phyloP scores from a whole-genome alignment of 2,329 filamentous ascomycete species.

The Westerdykella ornata region DNA sequence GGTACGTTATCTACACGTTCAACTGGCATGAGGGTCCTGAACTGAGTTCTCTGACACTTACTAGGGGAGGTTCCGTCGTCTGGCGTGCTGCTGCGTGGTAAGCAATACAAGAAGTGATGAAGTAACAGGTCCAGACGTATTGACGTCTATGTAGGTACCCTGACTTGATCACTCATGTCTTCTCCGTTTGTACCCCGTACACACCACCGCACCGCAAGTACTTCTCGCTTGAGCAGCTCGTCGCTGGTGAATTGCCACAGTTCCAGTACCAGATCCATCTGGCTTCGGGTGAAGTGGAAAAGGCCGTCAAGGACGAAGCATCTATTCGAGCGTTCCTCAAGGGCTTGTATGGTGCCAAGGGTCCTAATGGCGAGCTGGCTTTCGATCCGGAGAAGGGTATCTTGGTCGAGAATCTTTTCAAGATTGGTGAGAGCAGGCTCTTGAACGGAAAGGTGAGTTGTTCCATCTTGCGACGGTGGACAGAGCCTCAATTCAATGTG shows the following conservation, averaged over 20 bases:
- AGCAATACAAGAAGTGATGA: not conserved
- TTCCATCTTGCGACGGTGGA: conserved; percentile 1
- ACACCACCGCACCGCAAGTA: conserved; percentile 48
- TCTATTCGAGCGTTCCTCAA: conserved; percentile 65
- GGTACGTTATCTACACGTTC: conserved; percentile 38
- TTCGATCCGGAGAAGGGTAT: conserved; percentile 60
- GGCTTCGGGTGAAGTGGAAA: conserved; percentile 52
- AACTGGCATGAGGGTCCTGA: not conserved
- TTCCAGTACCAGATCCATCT: conserved; percentile 84
- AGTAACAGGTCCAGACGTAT: conserved; percentile 1
- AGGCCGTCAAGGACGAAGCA: conserved; percentile 47
- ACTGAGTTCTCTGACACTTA: conserved; percentile 3
- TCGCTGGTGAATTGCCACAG: conserved; percentile 54
- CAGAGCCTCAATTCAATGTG: no score
- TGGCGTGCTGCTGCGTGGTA: conserved; percentile 66
- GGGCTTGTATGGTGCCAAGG: conserved; percentile 61
- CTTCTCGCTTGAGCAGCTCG: conserved; percentile 53
- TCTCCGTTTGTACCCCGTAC: conserved; percentile 77
- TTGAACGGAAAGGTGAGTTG: conserved; percentile 54
- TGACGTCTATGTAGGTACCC: conserved; percentile 47
- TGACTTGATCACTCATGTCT: conserved; percentile 63
- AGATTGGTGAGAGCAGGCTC: conserved; percentile 52
- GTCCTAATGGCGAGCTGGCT: conserved; percentile 48
- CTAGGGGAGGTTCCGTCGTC: conserved; percentile 65
- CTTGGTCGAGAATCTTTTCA: conserved; percentile 55